Percentiles rank a stretch among this genome's conserved stretches.
These are phyloP conservation scores for Citrullus mucosospermus DNA, from an alignment of 306 rosid genomes.

Conservation along the genomic window DNA sequence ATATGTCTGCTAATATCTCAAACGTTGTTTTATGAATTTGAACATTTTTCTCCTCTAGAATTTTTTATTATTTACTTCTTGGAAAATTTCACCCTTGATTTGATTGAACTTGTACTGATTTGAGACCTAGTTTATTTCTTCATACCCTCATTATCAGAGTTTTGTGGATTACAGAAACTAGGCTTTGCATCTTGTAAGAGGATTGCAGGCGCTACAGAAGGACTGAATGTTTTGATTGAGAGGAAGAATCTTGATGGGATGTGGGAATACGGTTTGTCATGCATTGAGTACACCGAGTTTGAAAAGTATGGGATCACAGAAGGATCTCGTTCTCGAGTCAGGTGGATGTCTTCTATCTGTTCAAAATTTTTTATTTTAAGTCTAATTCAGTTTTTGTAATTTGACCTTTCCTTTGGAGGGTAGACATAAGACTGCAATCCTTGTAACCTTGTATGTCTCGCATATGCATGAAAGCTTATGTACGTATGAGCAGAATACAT, in stretches of 20 bases:
- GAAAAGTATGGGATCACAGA: slow-evolving; percentile 63
- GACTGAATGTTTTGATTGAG: slow-evolving; percentile 81
- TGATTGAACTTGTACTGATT: slow-evolving; percentile 3
- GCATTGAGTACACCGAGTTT: slow-evolving; percentile 92
- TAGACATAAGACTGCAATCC: not conserved
- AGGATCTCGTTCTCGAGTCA: slow-evolving; percentile 27
- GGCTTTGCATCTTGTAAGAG: slow-evolving; percentile 94
- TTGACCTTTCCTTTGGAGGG: not conserved
- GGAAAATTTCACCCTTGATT: not conserved
- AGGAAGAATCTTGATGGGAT: slow-evolving; percentile 63
- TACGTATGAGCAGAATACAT: too few relatives aligned
- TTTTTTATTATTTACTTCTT: not conserved
- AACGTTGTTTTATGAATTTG: not conserved
- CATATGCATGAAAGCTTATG: not conserved
- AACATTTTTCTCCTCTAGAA: not conserved
- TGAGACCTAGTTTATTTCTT: not conserved
- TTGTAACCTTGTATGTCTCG: not conserved
- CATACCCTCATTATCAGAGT: slow-evolving; percentile 2
- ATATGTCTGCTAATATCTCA: not conserved
- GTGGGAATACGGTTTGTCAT: slow-evolving; percentile 83
- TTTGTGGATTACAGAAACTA: slow-evolving; percentile 45
- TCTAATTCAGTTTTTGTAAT: not conserved
- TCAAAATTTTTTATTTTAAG: not conserved
- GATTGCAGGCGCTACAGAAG: slow-evolving; percentile 79
- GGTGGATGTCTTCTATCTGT: slow-evolving; percentile 32